Evolutionary conservation across 306 rosid genomes (phyloP), one percentile per base, ranked within the genome.

Genomic region (Canavalia ensiformis): DNA sequence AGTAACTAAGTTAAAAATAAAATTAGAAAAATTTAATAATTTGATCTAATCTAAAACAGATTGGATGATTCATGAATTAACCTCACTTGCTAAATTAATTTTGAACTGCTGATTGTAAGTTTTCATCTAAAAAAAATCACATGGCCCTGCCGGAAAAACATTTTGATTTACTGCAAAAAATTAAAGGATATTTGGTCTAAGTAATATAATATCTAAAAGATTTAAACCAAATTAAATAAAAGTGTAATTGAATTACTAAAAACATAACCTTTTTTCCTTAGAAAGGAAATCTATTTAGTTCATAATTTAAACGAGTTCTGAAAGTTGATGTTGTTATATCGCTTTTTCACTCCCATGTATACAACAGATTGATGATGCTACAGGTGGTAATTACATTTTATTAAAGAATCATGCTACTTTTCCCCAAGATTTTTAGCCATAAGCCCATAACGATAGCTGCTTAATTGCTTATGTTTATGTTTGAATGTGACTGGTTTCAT

Each of bases 271-370:
- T 41, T 73, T 55, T 28, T 25, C 10, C 11, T 56, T n/a, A 28
- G 6, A 37, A 73, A 41, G 30, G 11, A 73, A 73, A 39, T 41
- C 3, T 44, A 58, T 35, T 74, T 57, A 6, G 30, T 42, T 44
- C 9, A 75, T 18, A 45, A 31, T 7, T 45, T 37, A 58, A 75
- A 30, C 33, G 18, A 58, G 41, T 58, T 46, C 37, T 5, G 34
- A 75, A 75, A 59, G 47, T 75, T 75, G 10, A 6, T 75, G 70
- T 1, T 34, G 76, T 39, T 39, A 59, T 28, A 42, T 45, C 13
- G 57, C 30, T 73, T 10, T 59, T 6, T 31, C 68, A 58, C 78
- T 28, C 8, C 42, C 31, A 52, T 56, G 39, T 41, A 73, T 11
- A 34, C 9, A 45, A 59, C 58, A 44, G 69, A 75, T 18, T 12